Evolutionary conservation across 2,329 filamentous ascomycete species (phyloP), one percentile per base, ranked within the genome.

Genomic region (Metarhizium robertsii): DNA sequence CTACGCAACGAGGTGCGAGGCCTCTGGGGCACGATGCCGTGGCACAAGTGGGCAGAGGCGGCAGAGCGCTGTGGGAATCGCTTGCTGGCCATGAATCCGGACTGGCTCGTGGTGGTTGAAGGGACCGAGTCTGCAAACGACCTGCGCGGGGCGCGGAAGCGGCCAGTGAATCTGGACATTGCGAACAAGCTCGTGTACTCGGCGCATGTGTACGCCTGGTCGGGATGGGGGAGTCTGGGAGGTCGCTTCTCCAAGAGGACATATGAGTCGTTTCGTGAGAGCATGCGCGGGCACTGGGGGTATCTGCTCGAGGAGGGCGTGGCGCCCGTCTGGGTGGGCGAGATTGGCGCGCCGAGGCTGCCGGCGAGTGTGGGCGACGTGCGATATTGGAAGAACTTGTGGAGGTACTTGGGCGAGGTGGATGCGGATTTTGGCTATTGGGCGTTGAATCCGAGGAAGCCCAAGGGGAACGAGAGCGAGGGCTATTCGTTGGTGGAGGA

Each of bases 391-490:
- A 68, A 71, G 47, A 82, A 87, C 65, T 67, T 87, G 66, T 71
- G 86, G 71, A 73, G 73, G 32, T 85, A 78, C 66, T 72, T 87
- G 56, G 76, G 76, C 62, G 68, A 71, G 2, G 67, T 81, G 52
- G 81, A 86, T 61, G 81, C 80, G 10, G 84, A 87, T 61, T 86
- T 85, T 71, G 85, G 80, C 6, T 88, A 87, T 68, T 88, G 85
- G 85, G 84, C 84, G 16, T 65, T 87, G 60, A 87, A 87, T 69
- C 81, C 84, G 43, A 73, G 81, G 50, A 87, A 88, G 68, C 80
- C 83, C 10, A 75, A 75, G 56, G 72, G 78, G 42, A 75, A 84
- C 65, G 75, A 71, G 51, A 73, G 69, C 36, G 84, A 88, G 71
- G 75, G 76, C 13, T 87, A 88, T 64, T 78, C 79, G 2, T 68